Evolutionary conservation across 2,329 filamentous ascomycete genomes (phyloP), one percentile per base, ranked within the genome.

Genomic region (Talaromyces sp.): DNA sequence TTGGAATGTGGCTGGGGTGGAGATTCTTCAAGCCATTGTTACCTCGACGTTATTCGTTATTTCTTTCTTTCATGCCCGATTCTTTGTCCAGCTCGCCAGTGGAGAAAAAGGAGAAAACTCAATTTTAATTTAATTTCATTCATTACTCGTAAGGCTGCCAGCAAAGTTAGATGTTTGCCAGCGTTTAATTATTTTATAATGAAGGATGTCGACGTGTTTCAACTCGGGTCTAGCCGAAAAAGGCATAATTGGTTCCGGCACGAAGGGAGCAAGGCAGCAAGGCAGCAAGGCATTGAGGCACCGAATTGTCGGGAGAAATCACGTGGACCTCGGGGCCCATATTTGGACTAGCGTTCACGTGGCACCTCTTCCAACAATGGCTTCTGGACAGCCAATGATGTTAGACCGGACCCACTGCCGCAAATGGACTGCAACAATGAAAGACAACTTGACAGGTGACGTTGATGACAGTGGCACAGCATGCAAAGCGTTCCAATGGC

Each of bases 231-330:
- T 47, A 47, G 44, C 44, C 19, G 4, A 25, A 15, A 11, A 11
- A 4, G 44, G 44, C 44, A 39, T n/a, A n/a, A 39, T 39, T 39
- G 8, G 36, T 17, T 17, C 32, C 13, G 11, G 4, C 13, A 5
- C 33, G 6, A 5, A 36, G 11, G 33, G 3, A 36, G 3, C 53
- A 47, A 61, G 59, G 59, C 55, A 57, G 28, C 27, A 62, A 62
- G 54, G 54, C 54, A 11, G 1, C 32, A 28, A 25, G 19, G 44
- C 39, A 22, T n/a, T n/a, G n/a, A 25, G 19, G 44, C 28, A 30
- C 1, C 28, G 8, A 30, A 7, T 9, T 30, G 28, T 7, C 2
- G 28, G 3, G 2, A 39, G 1, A n/a, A 9, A 9, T 39, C 36
- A 39, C 36, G 36, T 39, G 36, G 36, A 2, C 25, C 11, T 4